Conservation (phyloP, 768 basidiomycete species). For the Rhizopogon vulgaris region DNA sequence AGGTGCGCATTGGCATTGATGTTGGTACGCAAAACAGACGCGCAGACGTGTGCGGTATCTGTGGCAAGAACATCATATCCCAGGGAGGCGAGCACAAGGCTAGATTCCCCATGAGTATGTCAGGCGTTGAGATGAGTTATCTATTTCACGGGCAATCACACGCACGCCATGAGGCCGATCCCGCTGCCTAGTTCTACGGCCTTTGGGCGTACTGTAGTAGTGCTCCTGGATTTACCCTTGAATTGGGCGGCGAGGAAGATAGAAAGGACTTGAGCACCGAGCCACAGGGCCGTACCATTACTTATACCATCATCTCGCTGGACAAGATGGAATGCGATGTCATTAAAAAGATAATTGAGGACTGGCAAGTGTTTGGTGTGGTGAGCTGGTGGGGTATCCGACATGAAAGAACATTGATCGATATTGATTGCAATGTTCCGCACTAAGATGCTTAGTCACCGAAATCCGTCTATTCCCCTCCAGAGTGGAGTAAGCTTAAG, state of each 20-base stretch:
- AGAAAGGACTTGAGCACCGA: conserved; percentile 72
- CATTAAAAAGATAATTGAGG: conserved; percentile 40
- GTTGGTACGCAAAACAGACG: conserved; percentile 58
- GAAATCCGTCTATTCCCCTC: no score
- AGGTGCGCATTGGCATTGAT: conserved; percentile 40
- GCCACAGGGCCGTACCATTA: conserved; percentile 83
- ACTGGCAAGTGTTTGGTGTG: conserved; percentile 54
- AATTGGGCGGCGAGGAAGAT: conserved; percentile 46
- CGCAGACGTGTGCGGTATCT: conserved; percentile 60
- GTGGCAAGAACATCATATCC: conserved; percentile 77
- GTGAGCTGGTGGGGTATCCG: conserved; percentile 41
- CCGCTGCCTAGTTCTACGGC: conserved; percentile 81
- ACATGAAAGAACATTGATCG: neutral
- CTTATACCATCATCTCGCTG: conserved; percentile 58
- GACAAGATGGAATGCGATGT: conserved; percentile 37
- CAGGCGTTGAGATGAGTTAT: neutral
- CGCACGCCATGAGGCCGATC: conserved; percentile 72
- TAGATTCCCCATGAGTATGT: conserved; percentile 16
- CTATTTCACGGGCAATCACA: conserved; percentile 6
- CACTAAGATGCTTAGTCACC: no score
- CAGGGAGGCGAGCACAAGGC: conserved; percentile 59
- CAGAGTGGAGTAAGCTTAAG: neutral
- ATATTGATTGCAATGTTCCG: no score
- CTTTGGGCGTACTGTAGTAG: conserved; percentile 22
- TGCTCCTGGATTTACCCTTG: conserved; percentile 25